Evolutionary conservation across 345 rosid species (phyloP).

Genomic region (Carallia brachiata): DNA sequence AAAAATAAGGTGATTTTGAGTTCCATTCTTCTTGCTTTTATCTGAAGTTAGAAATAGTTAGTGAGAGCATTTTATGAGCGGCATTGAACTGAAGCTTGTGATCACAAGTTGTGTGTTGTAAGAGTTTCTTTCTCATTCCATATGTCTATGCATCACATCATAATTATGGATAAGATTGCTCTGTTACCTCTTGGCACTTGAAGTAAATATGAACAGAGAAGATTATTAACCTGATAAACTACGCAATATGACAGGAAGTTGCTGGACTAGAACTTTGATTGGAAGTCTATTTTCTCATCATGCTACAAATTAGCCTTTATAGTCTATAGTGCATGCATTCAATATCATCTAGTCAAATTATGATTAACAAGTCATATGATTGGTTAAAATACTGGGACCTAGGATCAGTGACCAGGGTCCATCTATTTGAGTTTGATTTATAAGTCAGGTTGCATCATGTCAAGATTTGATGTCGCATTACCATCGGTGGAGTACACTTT

Average conservation of each 20-base stretch:
- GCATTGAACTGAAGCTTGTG: neutral
- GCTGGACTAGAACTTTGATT: neutral
- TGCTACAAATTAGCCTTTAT: neutral
- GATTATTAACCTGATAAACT: neutral
- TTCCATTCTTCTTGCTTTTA: neutral
- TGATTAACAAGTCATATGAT: too few relatives aligned
- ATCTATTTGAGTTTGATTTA: too few relatives aligned
- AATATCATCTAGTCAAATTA: neutral
- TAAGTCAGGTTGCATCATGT: too few relatives aligned
- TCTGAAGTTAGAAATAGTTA: neutral
- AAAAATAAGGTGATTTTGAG: slow-evolving; percentile 61
- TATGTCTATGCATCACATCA: too few relatives aligned
- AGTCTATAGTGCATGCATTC: neutral
- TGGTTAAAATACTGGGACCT: too few relatives aligned
- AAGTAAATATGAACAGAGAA: neutral
- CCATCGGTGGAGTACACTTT: too few relatives aligned
- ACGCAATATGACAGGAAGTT: neutral
- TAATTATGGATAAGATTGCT: too few relatives aligned
- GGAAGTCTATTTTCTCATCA: neutral
- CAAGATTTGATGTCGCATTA: too few relatives aligned
- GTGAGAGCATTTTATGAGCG: neutral
- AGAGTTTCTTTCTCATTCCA: too few relatives aligned
- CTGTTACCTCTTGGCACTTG: neutral
- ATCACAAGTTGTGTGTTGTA: too few relatives aligned
- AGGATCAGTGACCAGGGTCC: too few relatives aligned